phyloP scores from a whole-genome alignment of 805 yeast genomes.

The Scheffersomyces amazonensis region DNA sequence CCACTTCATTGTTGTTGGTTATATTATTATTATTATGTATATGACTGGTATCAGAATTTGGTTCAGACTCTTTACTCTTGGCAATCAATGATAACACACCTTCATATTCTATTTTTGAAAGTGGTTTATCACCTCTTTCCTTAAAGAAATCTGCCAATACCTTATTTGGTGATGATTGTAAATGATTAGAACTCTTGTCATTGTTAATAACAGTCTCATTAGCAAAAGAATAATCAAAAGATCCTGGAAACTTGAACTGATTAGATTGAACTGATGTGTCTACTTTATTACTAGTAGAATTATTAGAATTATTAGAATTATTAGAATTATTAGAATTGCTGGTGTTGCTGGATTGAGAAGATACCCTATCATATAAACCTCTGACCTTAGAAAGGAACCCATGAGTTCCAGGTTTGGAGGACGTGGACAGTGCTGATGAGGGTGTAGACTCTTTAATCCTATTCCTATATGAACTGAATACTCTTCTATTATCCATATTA shows the following conservation, averaged over 20 bases:
- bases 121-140: slow-evolving; percentile 71
- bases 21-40: too few relatives aligned
- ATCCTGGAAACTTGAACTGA: not conserved
- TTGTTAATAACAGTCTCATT: slow-evolving; percentile 1
- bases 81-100: slow-evolving; percentile 67
- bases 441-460: slow-evolving; percentile 16
- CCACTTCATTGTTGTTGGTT: not conserved
- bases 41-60: not conserved
- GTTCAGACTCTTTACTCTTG: slow-evolving; percentile 7
- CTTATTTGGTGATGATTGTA: slow-evolving; percentile 39
- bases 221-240: slow-evolving; percentile 2
- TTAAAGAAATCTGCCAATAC: slow-evolving; percentile 66
- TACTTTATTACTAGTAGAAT: not conserved
- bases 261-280: too few relatives aligned
- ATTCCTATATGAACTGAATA: slow-evolving; percentile 25
- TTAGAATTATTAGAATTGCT: not conserved
- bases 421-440: too few relatives aligned
- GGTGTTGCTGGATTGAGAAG: slow-evolving; percentile 1
- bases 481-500: slow-evolving; percentile 34
- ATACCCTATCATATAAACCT: slow-evolving; percentile 15
- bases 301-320: not conserved
- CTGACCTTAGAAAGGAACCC: slow-evolving; percentile 27
- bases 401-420: slow-evolving; percentile 7
- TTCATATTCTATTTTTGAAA: slow-evolving; percentile 72
- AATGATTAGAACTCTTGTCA: not conserved